A percentile compares a stretch with the other conserved stretches of the same genome.
These are phyloP conservation scores for Rhinocladiella similis DNA, from an alignment of 2,329 filamentous ascomycete species.

Conservation along the genomic window DNA sequence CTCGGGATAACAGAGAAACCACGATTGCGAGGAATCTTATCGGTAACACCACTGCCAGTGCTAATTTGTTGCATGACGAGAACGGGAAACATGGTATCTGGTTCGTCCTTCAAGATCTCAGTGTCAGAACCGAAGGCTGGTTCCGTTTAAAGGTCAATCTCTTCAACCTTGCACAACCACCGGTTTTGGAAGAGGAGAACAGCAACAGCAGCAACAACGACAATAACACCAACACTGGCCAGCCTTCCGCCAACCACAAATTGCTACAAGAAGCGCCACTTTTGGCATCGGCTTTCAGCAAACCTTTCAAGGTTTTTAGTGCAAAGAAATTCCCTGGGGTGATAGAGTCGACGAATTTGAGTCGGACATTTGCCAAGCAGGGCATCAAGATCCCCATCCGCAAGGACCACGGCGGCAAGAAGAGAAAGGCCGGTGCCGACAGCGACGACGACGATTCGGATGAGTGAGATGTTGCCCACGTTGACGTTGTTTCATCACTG, in stretches of 20 bases:
- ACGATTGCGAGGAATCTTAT: slow-evolving; percentile 77
- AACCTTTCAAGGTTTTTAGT: slow-evolving; percentile 88
- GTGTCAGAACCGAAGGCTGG: slow-evolving; percentile 85
- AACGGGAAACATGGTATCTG: slow-evolving; percentile 84
- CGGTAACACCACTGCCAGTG: slow-evolving; percentile 84
- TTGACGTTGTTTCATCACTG: neutral
- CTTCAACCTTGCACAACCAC: slow-evolving; percentile 71
- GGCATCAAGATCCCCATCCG: slow-evolving; percentile 96
- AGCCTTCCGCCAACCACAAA: slow-evolving; percentile 1
- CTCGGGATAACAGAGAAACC: neutral
- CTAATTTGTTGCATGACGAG: slow-evolving; percentile 77
- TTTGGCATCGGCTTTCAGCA: slow-evolving; percentile 81
- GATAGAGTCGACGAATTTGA: slow-evolving; percentile 86
- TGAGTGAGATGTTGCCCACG: slow-evolving; percentile 23
- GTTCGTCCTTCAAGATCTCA: slow-evolving; percentile 95
- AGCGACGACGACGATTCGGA: slow-evolving; percentile 35
- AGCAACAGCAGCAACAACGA: no score
- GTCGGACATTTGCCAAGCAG: slow-evolving; percentile 89
- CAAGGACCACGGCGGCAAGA: slow-evolving; percentile 67
- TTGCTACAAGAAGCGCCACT: slow-evolving; percentile 54
- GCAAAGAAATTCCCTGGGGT: slow-evolving; percentile 99
- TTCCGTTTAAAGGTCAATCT: slow-evolving; percentile 84
- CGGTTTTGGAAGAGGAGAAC: slow-evolving; percentile 5
- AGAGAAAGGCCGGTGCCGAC: slow-evolving; percentile 46
- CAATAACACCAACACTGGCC: neutral